Evolutionary conservation across 2,329 filamentous ascomycete species (phyloP).

Genomic region (Aureobasidium sp.): DNA sequence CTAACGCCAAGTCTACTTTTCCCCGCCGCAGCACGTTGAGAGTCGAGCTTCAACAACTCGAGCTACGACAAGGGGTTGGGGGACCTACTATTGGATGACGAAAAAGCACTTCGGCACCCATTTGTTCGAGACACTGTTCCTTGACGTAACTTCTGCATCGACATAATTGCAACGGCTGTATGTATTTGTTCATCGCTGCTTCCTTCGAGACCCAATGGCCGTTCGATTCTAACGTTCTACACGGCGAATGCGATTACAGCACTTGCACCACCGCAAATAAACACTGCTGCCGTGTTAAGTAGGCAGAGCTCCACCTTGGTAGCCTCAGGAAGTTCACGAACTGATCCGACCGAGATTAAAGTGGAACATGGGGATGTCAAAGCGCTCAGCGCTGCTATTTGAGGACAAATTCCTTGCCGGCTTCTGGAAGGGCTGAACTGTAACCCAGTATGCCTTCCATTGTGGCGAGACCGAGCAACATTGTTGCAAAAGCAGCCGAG

Average conservation of each 20-base stretch:
- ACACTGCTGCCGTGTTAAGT: constrained; percentile 1
- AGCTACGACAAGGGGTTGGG: constrained; percentile 4
- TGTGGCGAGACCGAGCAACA: neutral
- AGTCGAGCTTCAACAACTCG: constrained; percentile 7
- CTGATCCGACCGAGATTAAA: constrained; percentile 14
- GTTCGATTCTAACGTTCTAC: neutral
- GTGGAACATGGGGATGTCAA: constrained; percentile 14
- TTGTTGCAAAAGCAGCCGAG: neutral
- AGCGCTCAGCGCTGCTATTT: constrained; percentile 1
- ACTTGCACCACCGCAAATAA: constrained; percentile 3
- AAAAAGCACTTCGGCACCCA: constrained; percentile 7
- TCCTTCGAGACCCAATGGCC: neutral
- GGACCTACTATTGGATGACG: constrained; percentile 5
- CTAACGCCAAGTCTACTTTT: constrained; percentile 3
- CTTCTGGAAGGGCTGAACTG: constrained; percentile 12
- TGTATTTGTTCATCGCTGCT: neutral
- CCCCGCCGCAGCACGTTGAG: constrained; percentile 11
- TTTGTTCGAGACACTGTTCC: constrained; percentile 6
- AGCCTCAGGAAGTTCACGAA: constrained; percentile 11
- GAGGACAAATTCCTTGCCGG: neutral
- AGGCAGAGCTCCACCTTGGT: constrained; percentile 9
- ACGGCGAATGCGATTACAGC: neutral
- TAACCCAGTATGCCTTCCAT: neutral
- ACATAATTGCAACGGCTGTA: constrained; percentile 5
- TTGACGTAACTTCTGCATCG: constrained; percentile 8